phyloP scores from a whole-genome alignment of 1,284 basidiomycete species.

The Cutaneotrichosporon cyanovorans region DNA sequence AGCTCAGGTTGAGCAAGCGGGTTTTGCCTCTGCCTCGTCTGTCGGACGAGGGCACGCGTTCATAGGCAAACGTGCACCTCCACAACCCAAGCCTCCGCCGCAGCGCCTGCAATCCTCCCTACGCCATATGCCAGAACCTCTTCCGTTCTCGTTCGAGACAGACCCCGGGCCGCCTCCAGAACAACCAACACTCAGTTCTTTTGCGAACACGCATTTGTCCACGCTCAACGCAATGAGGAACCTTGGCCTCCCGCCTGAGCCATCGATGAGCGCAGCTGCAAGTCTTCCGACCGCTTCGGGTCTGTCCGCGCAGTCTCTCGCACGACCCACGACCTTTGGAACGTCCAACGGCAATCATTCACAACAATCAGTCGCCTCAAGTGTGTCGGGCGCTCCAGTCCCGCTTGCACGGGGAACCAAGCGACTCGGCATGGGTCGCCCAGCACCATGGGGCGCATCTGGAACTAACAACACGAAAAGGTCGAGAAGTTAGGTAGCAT shows the following conservation, averaged over 20 bases:
- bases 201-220: conserved; percentile 23
- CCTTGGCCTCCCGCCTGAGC: conserved; percentile 4
- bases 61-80: neutral
- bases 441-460: conserved; percentile 31
- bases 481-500: neutral
- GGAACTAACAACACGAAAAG: conserved; percentile 4
- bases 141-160: conserved; percentile 35
- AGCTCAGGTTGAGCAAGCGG: no score
- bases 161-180: conserved; percentile 12
- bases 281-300: neutral
- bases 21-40: no score
- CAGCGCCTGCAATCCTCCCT: conserved; percentile 27
- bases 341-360: no score
- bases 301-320: no score
- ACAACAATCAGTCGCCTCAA: no score
- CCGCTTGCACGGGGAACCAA: conserved; percentile 31
- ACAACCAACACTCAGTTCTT: conserved; percentile 21
- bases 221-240: conserved; percentile 31
- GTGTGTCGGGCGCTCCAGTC: neutral
- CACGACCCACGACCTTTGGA: no score
- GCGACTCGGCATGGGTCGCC: conserved; percentile 42
- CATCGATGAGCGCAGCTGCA: neutral
- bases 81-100: conserved; percentile 22
- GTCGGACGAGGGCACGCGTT: no score
- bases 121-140: conserved; percentile 27